Percentiles rank a stretch among this genome's conserved stretches.
Conservation (phyloP, 164 flowering plant genomes). For the Kalanchoe fedtschenkoi region DNA sequence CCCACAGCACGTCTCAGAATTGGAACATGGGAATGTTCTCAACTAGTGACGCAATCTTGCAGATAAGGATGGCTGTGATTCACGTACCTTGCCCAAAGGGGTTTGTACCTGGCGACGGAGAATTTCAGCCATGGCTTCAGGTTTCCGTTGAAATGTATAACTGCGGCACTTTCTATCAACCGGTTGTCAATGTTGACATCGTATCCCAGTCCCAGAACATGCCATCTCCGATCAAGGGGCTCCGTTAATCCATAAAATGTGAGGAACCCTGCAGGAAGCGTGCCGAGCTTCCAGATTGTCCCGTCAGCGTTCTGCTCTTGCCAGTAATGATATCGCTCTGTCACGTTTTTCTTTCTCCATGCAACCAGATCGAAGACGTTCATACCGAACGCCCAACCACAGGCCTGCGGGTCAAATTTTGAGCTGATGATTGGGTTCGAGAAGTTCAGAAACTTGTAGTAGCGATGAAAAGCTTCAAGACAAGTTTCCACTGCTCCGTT, state of each 20-base stretch:
- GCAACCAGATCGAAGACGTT: slow-evolving; percentile 72
- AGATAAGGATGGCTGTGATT: slow-evolving; percentile 43
- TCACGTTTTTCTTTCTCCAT: slow-evolving; percentile 70
- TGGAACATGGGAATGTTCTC: slow-evolving; percentile 12
- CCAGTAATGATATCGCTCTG: slow-evolving; percentile 69
- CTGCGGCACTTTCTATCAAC: slow-evolving; percentile 70
- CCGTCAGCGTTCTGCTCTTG: slow-evolving; percentile 56
- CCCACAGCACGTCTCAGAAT: slow-evolving; percentile 3
- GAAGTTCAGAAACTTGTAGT: slow-evolving; percentile 75
- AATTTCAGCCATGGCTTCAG: slow-evolving; percentile 85
- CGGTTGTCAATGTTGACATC: slow-evolving; percentile 61
- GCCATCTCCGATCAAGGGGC: slow-evolving; percentile 92
- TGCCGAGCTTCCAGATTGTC: slow-evolving; percentile 66
- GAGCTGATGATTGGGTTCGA: slow-evolving; percentile 63
- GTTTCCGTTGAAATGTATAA: slow-evolving; percentile 71
- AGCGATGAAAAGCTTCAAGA: slow-evolving; percentile 77
- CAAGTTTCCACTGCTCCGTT: slow-evolving; percentile 93
- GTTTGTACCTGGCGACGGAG: slow-evolving; percentile 53
- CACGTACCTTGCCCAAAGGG: slow-evolving; percentile 61
- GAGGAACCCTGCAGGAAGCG: slow-evolving; percentile 71
- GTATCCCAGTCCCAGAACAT: slow-evolving; percentile 71
- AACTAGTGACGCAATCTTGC: slow-evolving; percentile 41
- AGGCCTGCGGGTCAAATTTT: slow-evolving; percentile 74
- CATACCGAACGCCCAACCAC: slow-evolving; percentile 92
- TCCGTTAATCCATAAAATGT: slow-evolving; percentile 78